Evolutionary conservation across 352 stramenopile genomes (phyloP).

Genomic region (Globisporangium alternatum): DNA sequence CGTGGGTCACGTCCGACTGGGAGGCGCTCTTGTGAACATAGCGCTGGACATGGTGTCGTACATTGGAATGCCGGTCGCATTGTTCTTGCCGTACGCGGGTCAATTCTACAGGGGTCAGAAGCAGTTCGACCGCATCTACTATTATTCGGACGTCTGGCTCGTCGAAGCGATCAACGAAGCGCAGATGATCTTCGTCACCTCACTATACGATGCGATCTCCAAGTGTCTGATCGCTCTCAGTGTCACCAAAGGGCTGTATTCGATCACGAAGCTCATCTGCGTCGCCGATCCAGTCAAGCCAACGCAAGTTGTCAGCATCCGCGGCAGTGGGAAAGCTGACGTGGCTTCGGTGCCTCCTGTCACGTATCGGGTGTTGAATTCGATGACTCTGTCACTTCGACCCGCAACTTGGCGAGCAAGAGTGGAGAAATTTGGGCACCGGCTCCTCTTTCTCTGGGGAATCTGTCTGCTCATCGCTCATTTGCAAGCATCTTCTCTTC

Average conservation of each 20-base stretch:
- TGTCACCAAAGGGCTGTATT: constrained; percentile 20
- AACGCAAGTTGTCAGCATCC: not conserved
- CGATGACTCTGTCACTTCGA: not conserved
- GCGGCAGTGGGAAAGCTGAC: not conserved
- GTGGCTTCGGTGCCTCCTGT: not conserved
- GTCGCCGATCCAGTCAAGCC: constrained; percentile 1
- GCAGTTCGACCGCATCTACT: constrained; percentile 15
- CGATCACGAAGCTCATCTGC: constrained; percentile 19
- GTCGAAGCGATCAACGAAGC: constrained; percentile 26
- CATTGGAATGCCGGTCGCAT: constrained; percentile 18
- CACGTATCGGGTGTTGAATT: not conserved
- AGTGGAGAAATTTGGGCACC: constrained; percentile 16
- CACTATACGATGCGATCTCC: constrained; percentile 16
- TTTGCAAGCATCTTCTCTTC: constrained; percentile 13
- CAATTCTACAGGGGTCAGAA: constrained; percentile 12
- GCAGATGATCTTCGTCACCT: constrained; percentile 22
- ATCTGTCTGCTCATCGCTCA: constrained; percentile 18
- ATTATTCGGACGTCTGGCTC: constrained; percentile 26
- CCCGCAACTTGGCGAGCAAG: not conserved
- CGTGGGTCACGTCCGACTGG: not conserved
- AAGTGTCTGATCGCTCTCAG: constrained; percentile 29
- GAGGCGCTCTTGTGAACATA: not conserved
- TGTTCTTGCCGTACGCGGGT: constrained; percentile 23
- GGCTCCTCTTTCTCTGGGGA: constrained; percentile 22
- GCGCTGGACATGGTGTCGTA: constrained; percentile 18